These are phyloP conservation scores for Cajanus cajan DNA, from an alignment of 306 rosid species.

Conservation along the genomic window DNA sequence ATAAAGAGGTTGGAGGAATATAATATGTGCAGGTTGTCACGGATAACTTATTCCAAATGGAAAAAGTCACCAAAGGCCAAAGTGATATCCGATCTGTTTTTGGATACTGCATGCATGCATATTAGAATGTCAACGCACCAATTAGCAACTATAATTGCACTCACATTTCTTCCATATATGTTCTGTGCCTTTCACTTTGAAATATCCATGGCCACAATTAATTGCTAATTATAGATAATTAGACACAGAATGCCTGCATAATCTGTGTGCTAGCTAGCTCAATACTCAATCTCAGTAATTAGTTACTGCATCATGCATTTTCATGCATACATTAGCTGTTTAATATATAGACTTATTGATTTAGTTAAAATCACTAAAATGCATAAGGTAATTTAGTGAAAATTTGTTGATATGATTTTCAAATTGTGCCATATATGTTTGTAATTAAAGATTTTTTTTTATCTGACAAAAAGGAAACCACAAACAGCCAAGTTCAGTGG, in stretches of 20 bases:
- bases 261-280: not conserved
- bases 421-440: not conserved
- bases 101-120: not conserved
- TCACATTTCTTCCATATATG: not conserved
- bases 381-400: not conserved
- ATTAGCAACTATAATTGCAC: not conserved
- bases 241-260: not conserved
- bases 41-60: slow-evolving; percentile 23
- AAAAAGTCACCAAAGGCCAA: not conserved
- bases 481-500: not conserved
- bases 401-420: not conserved
- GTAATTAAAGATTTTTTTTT: not conserved
- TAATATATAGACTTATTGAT: no score
- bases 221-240: not conserved
- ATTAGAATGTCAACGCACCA: slow-evolving; percentile 37
- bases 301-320: not conserved
- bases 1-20: not conserved
- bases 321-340: not conserved
- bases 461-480: not conserved
- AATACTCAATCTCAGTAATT: not conserved
- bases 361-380: not conserved
- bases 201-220: not conserved
- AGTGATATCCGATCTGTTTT: not conserved
- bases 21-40: not conserved
- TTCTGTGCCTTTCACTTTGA: not conserved